phyloP scores from a whole-genome alignment of 2,329 filamentous ascomycete species.

The Neonectria magnoliae region DNA sequence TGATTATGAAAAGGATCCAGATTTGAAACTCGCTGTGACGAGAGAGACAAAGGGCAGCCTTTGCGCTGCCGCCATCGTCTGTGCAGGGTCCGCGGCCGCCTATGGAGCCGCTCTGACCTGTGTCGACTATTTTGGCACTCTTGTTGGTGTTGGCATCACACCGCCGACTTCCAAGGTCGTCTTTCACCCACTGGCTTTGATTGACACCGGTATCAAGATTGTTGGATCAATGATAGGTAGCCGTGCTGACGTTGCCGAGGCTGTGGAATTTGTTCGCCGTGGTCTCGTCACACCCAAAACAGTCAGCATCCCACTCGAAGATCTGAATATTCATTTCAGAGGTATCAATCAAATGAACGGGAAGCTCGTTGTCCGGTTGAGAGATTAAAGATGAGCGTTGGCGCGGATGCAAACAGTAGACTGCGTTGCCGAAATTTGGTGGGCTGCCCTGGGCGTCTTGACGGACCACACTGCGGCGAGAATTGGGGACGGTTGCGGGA shows the following conservation, averaged over 20 bases:
- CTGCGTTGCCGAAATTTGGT: no score
- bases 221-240: constrained; percentile 14
- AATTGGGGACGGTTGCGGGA: no score
- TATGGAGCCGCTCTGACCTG: constrained; percentile 6
- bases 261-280: constrained; percentile 18
- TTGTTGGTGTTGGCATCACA: constrained; percentile 13
- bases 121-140: constrained; percentile 6
- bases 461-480: no score
- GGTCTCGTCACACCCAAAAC: constrained; percentile 10
- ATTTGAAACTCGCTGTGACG: background rate
- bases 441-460: no score
- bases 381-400: background rate
- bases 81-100: background rate
- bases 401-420: background rate
- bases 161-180: constrained; percentile 5
- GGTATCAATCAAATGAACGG: background rate
- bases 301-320: background rate
- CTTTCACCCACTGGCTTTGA: constrained; percentile 14
- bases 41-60: background rate
- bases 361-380: background rate
- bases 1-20: constrained; percentile 4
- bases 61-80: constrained; percentile 11
- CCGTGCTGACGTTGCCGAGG: constrained; percentile 12
- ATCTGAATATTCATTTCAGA: background rate
- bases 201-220: constrained; percentile 16